Base-by-base conservation (phyloP, 192 early-diverging fungal species). In the Linnemannia zychae region DNA sequence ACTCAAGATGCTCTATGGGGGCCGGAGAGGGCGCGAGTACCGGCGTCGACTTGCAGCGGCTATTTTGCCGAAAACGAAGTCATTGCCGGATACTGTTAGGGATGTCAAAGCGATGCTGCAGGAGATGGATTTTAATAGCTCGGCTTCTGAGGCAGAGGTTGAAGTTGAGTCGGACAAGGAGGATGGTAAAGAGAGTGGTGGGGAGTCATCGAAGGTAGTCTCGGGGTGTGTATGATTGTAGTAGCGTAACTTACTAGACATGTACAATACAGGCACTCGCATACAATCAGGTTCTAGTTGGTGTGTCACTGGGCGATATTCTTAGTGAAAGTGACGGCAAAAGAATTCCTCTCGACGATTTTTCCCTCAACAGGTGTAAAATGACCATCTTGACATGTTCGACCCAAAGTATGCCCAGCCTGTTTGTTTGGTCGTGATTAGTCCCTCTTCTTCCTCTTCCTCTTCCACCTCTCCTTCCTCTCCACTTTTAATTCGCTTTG, bases 1-100 rank as follows among this genome's bases (percentile, higher is more conserved):
- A 3, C 44, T 90, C 7, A 88, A 88, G 71, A 87, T 79, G 82
- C 77, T 90, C 24, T 90, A 87, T 72, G 70, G 80, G 11, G 87
- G 89, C 15, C 82, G 85, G 0, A 44, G 72, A 15, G 89, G 89
- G 0, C 69, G 78, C 7, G 74, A 83, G 31, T 90, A 87, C 57
- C 71, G 89, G 15, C 76, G 84, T 24, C 74, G 79, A 66, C 71
- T 90, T 3, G 78, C 76, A 4, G 77, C 65, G 9, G 24, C 67
- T 1, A 83, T 83, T 71, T 7, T 73, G 18, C 81, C 81, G 2
- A 71, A 76, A 12, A 83, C 81, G 4, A 83, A 83, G 48, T 72
- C 81, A 18, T 38, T 83, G 28, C 76, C 81, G 16, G 81, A 83
- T 46, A 74, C 74, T 63, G 81, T 83, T 2, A 15, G 71, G 3